Evolutionary conservation across 257 asterid species (phyloP), one percentile per base, ranked within the genome.

Genomic region (Parsonsia alboflavescens): DNA sequence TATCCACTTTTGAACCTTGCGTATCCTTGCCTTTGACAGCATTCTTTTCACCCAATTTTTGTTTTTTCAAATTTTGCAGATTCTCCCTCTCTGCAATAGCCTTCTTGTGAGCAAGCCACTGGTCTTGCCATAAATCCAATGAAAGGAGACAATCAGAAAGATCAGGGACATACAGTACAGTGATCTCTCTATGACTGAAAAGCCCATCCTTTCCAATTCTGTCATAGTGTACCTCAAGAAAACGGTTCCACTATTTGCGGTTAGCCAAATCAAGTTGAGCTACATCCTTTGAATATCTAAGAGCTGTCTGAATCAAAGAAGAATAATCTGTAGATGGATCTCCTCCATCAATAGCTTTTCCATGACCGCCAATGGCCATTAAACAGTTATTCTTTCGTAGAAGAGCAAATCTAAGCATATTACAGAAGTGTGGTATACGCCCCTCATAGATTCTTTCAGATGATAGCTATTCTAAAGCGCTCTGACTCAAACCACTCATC

Each of bases 401-500:
- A 77, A 92, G 75, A 80, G 94, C 92, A 81, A 92, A 95, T 70
- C 98, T 86, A 71, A 95, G 94, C 89, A 90, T 82, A 81, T 90
- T 95, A 80, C 90, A 84, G 63, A 90, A 83, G 83, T 92, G 99
- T 39, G 99, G 99, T 79, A 90, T 82, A 30, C 97, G 99, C 66
- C 89, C 97, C 48, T 85, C 95, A 73, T 85, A 85, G 83, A 33
- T 78, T 76, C 91, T 89, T 71, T 91, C 96, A 75, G 96, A 90
- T 78, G 93, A 89, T 68, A 95, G 87, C 83, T 95, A 98, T 45
- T 92, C 92, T 73, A 74, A 89, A 80, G 97, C 88, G 85, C 90
- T 95, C 78, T 84, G 89, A 84, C 99, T 92, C 75, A 92, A 90
- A 61, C 99, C 99, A 82, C 98, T 95, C 97, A 95, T 90, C 89